phyloP scores from a whole-genome alignment of 257 asterid species.

The Phtheirospermum japonicum region DNA sequence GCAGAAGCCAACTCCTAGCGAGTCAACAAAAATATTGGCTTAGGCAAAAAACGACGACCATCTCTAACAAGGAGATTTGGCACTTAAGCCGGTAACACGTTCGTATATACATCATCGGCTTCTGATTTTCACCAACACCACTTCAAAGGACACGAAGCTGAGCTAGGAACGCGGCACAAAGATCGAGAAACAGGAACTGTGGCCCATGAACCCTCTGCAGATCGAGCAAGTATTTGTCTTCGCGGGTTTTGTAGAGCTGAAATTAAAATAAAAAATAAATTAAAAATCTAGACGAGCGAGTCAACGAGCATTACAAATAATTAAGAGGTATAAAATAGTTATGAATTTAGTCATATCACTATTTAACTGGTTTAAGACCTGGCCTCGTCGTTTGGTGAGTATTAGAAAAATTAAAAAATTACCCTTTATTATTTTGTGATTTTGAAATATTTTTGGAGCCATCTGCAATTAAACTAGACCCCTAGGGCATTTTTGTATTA shows the following conservation, averaged over 20 bases:
- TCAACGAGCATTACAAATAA: too few relatives aligned
- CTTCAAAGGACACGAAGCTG: slow-evolving; percentile 83
- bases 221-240: slow-evolving; percentile 89
- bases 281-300: too few relatives aligned
- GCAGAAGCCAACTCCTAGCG: slow-evolving; percentile 39
- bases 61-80: slow-evolving; percentile 34
- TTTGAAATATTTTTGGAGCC: too few relatives aligned
- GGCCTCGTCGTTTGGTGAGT: too few relatives aligned
- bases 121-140: slow-evolving; percentile 1
- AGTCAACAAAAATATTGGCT: slow-evolving; percentile 36
- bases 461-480: too few relatives aligned
- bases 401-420: background rate
- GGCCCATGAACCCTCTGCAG: slow-evolving; percentile 93
- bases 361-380: too few relatives aligned
- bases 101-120: slow-evolving; percentile 46
- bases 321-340: too few relatives aligned
- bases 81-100: slow-evolving; percentile 27
- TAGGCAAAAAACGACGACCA: slow-evolving; percentile 30
- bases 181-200: slow-evolving; percentile 79
- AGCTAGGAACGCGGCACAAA: slow-evolving; percentile 91
- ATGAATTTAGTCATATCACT: too few relatives aligned
- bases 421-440: too few relatives aligned
- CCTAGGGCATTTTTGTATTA: too few relatives aligned
- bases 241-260: slow-evolving; percentile 95
- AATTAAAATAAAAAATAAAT: background rate